These are phyloP conservation scores for Nyctanthes arbortristis DNA, from an alignment of 257 asterid genomes.

Conservation along the genomic window DNA sequence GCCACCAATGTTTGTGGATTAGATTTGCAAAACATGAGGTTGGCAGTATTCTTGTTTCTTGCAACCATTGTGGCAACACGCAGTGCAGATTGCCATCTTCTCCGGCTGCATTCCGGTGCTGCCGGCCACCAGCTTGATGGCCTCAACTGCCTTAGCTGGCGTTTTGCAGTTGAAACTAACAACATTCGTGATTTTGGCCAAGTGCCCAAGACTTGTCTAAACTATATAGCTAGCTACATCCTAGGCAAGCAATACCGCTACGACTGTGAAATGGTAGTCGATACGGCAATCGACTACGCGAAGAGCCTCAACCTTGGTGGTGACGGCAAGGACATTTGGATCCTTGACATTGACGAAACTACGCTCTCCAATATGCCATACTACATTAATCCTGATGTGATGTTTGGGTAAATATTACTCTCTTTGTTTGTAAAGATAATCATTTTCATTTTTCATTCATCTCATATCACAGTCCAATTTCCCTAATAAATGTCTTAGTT, in stretches of 20 bases:
- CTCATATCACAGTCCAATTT: too few relatives aligned
- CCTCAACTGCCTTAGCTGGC: conserved; percentile 74
- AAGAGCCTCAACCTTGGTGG: conserved; percentile 26
- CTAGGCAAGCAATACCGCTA: conserved; percentile 56
- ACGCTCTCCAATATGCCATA: conserved; percentile 53
- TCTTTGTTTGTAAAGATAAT: too few relatives aligned
- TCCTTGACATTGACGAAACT: conserved; percentile 58
- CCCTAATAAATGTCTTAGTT: too few relatives aligned
- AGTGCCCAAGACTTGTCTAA: conserved; percentile 53
- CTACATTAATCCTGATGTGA: conserved; percentile 46
- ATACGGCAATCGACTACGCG: conserved; percentile 48
- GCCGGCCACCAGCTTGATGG: conserved; percentile 34
- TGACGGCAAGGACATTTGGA: conserved; percentile 53
- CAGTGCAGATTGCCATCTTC: conserved; percentile 24
- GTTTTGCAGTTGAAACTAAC: conserved; percentile 67
- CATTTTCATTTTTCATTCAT: too few relatives aligned
- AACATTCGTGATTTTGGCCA: conserved; percentile 43
- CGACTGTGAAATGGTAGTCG: conserved; percentile 51
- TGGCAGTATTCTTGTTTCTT: background rate
- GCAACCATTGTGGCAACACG: conserved; percentile 17
- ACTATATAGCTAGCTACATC: conserved; percentile 66
- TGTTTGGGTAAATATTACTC: conserved; percentile 39
- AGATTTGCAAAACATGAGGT: conserved; percentile 5
- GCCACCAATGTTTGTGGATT: background rate
- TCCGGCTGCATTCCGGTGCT: conserved; percentile 41